Evolutionary conservation across 2,329 filamentous ascomycete species (phyloP), one percentile per base, ranked within the genome.

Genomic region (Botrytis squamosa): DNA sequence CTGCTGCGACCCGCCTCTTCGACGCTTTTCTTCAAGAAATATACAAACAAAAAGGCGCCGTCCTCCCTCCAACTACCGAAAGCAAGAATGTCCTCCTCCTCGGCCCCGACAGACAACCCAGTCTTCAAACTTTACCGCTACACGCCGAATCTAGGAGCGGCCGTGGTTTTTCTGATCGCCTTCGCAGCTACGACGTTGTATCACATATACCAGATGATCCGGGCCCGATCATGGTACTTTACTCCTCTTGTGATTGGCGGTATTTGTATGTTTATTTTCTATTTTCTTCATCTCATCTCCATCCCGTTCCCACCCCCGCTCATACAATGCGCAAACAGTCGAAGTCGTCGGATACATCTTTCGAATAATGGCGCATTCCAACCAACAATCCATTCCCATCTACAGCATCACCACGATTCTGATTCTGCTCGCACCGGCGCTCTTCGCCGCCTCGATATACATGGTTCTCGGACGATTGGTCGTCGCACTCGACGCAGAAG

Each of bases 151-250:
- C n/a, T 68, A 4, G 75, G 20, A 5, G 63, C 70, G 22, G 75
- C 76, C 6, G 62, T 73, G 4, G 46, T 76, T 5, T 76, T 76
- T 38, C 62, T 74, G 4, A 4, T 71, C 9, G 14, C 65, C 2
- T 77, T 77, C 49, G 14, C 70, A 36, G 10, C 49, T 18, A 73
- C 70, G n/a, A 74, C 74, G 25, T 25, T 38, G 8, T 46, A 71
- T 25, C 76, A 77, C 29, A 29, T 60, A 10, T 76, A 72, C 64
- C 75, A 76, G 57, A 40, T 76, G 4, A 5, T 74, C 16, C 46
- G 63, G 12, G 71, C 29, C 9, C 70, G 59, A 40, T 65, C 76
- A 22, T 70, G 49, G 49, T 33, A 80, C 86, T 36, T 52, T 14
- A 70, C 42, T 18, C 68, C 68, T 4, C 52, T 70, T 33, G 40